Percentiles rank a stretch among this genome's conserved stretches.
Evolutionary conservation across 192 early-diverging fungal genomes (phyloP).

Genomic region (Gamsiella multidivaricata): DNA sequence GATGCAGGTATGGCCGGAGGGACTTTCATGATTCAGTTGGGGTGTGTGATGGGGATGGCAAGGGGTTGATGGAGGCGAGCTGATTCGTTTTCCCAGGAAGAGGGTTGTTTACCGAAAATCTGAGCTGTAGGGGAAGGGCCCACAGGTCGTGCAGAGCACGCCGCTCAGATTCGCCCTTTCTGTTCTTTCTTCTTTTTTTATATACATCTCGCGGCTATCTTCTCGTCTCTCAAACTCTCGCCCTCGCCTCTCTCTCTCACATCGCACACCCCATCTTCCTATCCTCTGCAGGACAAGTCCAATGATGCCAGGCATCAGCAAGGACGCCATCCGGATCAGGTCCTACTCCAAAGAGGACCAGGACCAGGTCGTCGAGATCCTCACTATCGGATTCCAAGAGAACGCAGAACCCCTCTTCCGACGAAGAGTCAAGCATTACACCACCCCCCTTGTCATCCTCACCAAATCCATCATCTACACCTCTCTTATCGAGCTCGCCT

Average conservation of each 20-base stretch:
- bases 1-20: slow-evolving; percentile 44
- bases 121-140: too few species aligned
- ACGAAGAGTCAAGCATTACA: background rate
- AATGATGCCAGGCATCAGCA: slow-evolving; percentile 9
- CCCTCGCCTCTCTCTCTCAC: too few species aligned
- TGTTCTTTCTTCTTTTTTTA: too few species aligned
- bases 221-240: too few species aligned
- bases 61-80: background rate
- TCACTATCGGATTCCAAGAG: slow-evolving; percentile 6
- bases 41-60: background rate
- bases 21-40: slow-evolving; percentile 11
- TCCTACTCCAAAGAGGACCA: slow-evolving; percentile 25
- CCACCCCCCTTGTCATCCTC: slow-evolving; percentile 26
- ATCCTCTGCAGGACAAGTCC: too few species aligned
- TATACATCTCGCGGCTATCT: too few species aligned
- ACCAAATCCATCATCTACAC: slow-evolving; percentile 13
- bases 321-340: slow-evolving; percentile 26
- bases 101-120: background rate
- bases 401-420: slow-evolving; percentile 4
- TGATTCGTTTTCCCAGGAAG: too few species aligned
- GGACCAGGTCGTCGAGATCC: slow-evolving; percentile 34
- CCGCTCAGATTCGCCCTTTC: too few species aligned
- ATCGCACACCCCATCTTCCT: too few species aligned
- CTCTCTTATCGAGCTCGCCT: slow-evolving; percentile 20
- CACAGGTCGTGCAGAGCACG: too few species aligned